These are phyloP conservation scores for Botrytis deweyae DNA, from an alignment of 2,329 filamentous ascomycete genomes.

Conservation along the genomic window DNA sequence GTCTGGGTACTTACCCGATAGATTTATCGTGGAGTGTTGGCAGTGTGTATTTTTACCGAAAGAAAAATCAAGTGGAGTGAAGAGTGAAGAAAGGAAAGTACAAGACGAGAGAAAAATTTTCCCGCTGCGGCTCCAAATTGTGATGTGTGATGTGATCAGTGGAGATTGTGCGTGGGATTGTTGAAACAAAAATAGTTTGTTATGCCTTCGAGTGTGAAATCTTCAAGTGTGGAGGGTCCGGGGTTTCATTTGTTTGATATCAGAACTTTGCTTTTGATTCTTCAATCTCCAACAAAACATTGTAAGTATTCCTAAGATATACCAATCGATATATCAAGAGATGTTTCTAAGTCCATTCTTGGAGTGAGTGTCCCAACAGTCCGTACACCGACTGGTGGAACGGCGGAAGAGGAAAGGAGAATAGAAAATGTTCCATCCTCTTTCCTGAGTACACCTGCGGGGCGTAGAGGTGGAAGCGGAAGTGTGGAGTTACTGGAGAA, in stretches of 20 bases:
- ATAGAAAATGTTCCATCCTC: neutral
- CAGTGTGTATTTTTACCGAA: slow-evolving; percentile 4
- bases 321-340: too few relatives aligned
- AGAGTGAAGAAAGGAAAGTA: neutral
- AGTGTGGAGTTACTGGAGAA: neutral
- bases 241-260: too few relatives aligned
- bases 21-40: neutral
- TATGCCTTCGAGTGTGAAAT: too few relatives aligned
- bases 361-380: too few relatives aligned
- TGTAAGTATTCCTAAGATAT: too few relatives aligned
- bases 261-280: too few relatives aligned
- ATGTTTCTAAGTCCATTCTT: too few relatives aligned
- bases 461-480: neutral
- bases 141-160: neutral
- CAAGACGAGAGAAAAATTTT: neutral
- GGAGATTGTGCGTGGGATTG: neutral
- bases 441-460: too few relatives aligned
- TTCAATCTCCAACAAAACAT: too few relatives aligned
- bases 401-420: neutral
- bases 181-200: too few relatives aligned
- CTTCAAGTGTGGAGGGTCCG: neutral
- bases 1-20: neutral
- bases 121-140: neutral
- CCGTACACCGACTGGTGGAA: too few relatives aligned
- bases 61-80: too few relatives aligned